A percentile compares a stretch with the other conserved stretches of the same genome.
phyloP scores from a whole-genome alignment of 306 rosid species.

The Lathyrus tuberosus region DNA sequence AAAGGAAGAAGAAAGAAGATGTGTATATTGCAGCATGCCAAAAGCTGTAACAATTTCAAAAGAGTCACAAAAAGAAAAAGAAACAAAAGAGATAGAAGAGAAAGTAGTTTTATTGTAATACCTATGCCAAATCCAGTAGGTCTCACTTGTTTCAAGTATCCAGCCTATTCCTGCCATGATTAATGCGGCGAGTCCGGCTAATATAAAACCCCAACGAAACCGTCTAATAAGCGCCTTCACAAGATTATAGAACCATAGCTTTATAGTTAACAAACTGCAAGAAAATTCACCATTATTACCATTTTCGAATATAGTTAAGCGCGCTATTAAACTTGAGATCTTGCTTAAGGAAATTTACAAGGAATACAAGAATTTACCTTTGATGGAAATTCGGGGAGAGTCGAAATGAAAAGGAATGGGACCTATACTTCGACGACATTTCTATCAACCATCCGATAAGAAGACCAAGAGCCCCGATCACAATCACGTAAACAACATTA shows the following conservation, averaged over 20 bases:
- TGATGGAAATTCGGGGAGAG: slow-evolving; percentile 37
- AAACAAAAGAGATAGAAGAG: slow-evolving; percentile 29
- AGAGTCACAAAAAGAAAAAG: slow-evolving; percentile 6
- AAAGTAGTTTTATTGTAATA: slow-evolving; percentile 29
- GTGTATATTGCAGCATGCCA: slow-evolving; percentile 89
- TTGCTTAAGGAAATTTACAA: background rate
- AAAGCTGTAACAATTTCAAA: slow-evolving; percentile 61
- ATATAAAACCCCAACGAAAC: slow-evolving; percentile 74
- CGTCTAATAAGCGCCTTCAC: slow-evolving; percentile 60
- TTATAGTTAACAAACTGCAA: slow-evolving; percentile 69
- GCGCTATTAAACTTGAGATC: background rate
- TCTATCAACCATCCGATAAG: slow-evolving; percentile 58
- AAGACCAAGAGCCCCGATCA: slow-evolving; percentile 53
- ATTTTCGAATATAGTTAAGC: slow-evolving; percentile 14
- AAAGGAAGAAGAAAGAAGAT: slow-evolving; percentile 69
- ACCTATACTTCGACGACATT: slow-evolving; percentile 48
- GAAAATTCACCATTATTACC: slow-evolving; percentile 27
- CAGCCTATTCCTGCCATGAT: slow-evolving; percentile 84
- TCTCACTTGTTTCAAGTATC: slow-evolving; percentile 75
- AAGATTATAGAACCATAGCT: slow-evolving; percentile 61
- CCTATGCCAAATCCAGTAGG: slow-evolving; percentile 99
- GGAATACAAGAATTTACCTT: slow-evolving; percentile 34
- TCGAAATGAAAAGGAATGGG: slow-evolving; percentile 47
- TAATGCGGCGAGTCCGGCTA: slow-evolving; percentile 69
- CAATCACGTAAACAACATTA: slow-evolving; percentile 38